Base-by-base conservation (phyloP, 129 eudicot genomes). In the Pittosporum tobira region DNA sequence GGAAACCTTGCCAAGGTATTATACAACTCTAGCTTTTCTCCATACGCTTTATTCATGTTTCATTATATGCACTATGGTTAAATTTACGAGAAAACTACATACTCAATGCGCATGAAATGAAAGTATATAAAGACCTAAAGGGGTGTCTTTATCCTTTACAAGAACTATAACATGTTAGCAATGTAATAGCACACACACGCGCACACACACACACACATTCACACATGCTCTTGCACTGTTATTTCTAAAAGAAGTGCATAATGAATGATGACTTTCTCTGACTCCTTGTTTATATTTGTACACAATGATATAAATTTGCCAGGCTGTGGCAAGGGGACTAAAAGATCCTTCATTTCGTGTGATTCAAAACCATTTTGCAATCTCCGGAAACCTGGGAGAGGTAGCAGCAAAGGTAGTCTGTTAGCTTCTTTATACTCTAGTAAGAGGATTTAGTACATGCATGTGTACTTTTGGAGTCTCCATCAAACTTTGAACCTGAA, bases 291-390 rank as follows among this genome's bases (percentile, higher is more conserved):
- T 15, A 63, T 12, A 28, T 6, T 62, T 61, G 36, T n/a, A 46
- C 51, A 3, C 15, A 9, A 26, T 61, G 25, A 28, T 18, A 18
- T 44, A 18, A 44, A n/a, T 38, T 52, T 77, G 28, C 56, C 78
- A 91, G 99, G 99, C 99, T 52, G 88, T 91, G 50, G 99, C 94
- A 44, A 87, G 96, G 72, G 99, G 99, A 24, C 94, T 91, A 19
- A 91, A 82, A 77, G 99, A 91, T 79, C 99, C 99, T 57, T 87
- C 99, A 64, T 78, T 79, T 61, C 84, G 99, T 29, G 99, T 91
- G 66, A 91, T 91, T 62, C 99, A 91, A 63, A 86, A 72, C 57
- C 99, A 87, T 79, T 83, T 91, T 79, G 95, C 96, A 43, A 57
- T 79, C 70, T 74, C 94, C 14, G 99, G 83, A 68, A 91, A 91